Percentiles rank a stretch among this genome's conserved stretches.
Evolutionary conservation across 805 yeast species (phyloP).

Genomic region (Lipomyces orientalis): DNA sequence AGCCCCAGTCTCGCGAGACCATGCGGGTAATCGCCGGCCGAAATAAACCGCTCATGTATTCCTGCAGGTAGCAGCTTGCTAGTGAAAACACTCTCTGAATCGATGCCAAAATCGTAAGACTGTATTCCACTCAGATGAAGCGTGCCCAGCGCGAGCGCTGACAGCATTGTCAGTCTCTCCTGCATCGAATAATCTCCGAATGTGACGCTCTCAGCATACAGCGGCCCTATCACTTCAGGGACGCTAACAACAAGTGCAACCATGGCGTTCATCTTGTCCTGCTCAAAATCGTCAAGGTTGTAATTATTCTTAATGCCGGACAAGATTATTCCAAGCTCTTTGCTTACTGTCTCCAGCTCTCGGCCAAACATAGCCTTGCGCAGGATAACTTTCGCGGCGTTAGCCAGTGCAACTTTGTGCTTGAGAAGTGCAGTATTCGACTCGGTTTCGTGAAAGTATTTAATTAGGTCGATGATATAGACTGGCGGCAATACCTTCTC

Average conservation of each 20-base stretch:
- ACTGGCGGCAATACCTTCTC: constrained; percentile 57
- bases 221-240: constrained; percentile 52
- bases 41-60: constrained; percentile 53
- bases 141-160: constrained; percentile 72
- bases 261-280: constrained; percentile 66
- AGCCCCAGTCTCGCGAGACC: constrained; percentile 12
- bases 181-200: constrained; percentile 78
- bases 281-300: constrained; percentile 65
- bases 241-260: constrained; percentile 66
- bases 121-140: constrained; percentile 56
- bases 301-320: constrained; percentile 62
- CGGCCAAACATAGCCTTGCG: constrained; percentile 63
- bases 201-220: constrained; percentile 52
- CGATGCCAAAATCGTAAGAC: constrained; percentile 14
- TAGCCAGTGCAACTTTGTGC: constrained; percentile 55
- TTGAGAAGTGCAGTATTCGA: constrained; percentile 55
- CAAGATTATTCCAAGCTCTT: constrained; percentile 57
- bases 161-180: constrained; percentile 71
- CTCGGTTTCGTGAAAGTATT: constrained; percentile 56
- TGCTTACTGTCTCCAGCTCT: constrained; percentile 66
- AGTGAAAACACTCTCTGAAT: constrained; percentile 42
- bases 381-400: constrained; percentile 65
- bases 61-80: constrained; percentile 54
- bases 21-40: constrained; percentile 34
- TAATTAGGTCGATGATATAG: constrained; percentile 73